phyloP scores from a whole-genome alignment of 2,329 filamentous ascomycete species.

The Colletotrichum tofieldiae region DNA sequence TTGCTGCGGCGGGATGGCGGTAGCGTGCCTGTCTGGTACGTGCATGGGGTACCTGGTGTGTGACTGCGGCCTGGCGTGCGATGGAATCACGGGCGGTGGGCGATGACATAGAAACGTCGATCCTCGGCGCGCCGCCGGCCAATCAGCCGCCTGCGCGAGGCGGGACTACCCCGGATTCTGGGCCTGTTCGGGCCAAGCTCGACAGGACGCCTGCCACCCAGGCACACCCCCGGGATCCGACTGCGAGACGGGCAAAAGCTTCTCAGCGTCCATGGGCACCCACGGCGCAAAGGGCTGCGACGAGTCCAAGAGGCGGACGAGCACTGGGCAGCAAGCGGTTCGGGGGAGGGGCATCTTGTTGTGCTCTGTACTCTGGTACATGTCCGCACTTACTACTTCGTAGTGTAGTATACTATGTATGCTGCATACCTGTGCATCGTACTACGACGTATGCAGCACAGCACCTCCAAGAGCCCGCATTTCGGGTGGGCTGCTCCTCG shows the following conservation, averaged over 20 bases:
- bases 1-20: not conserved
- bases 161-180: conserved; percentile 42
- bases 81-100: conserved; percentile 29
- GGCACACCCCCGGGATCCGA: conserved; percentile 7
- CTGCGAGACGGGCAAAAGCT: conserved; percentile 1
- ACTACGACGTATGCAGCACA: not conserved
- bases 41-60: not conserved
- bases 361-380: not conserved
- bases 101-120: conserved; percentile 41
- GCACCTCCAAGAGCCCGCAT: not conserved
- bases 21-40: not conserved
- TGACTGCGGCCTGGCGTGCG: not conserved
- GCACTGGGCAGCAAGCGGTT: conserved; percentile 19
- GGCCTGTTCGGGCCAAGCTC: conserved; percentile 31
- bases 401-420: no score
- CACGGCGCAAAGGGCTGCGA: not conserved
- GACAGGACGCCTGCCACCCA: conserved; percentile 27
- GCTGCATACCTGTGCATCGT: no score
- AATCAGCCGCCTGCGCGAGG: conserved; percentile 18
- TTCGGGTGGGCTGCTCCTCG: not conserved
- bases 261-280: conserved; percentile 3
- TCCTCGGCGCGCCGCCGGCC: conserved; percentile 22
- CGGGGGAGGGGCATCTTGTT: not conserved
- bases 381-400: no score
- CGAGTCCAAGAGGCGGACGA: not conserved